Evolutionary conservation across 2,329 filamentous ascomycete genomes (phyloP), one percentile per base, ranked within the genome.

Genomic region (Claviceps sp.): DNA sequence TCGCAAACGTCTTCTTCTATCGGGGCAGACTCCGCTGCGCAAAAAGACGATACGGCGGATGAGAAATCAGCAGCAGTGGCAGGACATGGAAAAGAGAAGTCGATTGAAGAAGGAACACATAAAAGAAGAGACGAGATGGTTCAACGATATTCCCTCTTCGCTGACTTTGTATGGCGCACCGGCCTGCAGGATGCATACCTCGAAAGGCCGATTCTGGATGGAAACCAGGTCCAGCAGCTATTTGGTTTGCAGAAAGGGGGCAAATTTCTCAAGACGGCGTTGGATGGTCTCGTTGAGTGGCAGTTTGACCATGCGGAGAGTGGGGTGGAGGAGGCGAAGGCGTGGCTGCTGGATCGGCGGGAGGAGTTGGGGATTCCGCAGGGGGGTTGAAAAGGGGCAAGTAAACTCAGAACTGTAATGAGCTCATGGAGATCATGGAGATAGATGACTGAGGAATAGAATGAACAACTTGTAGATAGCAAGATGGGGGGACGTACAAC

Each of bases 221-320:
- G 56, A 4, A 52, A 52, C 14, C 47, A 54, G 26, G 54, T 59
- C 4, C 52, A 54, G 37, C 20, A 4, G 0, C 38, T 58, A 8
- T 58, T 55, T 53, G 54, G 55, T 4, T 5, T 55, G 1, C 20
- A 49, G 13, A 46, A 40, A 4, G 51, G 57, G 11, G 56, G 57
- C 8, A 51, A 40, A 9, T 59, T 52, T 34, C 14, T 58, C n/a
- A 52, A 54, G 34, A 49, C 1, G 4, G 52, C 52, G 13, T 24
- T 54, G 1, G 51, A 57, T 13, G 47, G 34, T 8, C 46, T 58
- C 1, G 11, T 58, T 4, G 50, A 38, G n/a, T 57, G 56, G 56
- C 54, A 59, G 18, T 53, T 59, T 45, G 55, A 58, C 34, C 47
- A 57, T 22, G 45, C 16, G 7, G 49, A 52, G 13, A 43, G 40